Evolutionary conservation across 257 asterid species (phyloP), one percentile per base, ranked within the genome.

Genomic region (Nicotiana otophora): DNA sequence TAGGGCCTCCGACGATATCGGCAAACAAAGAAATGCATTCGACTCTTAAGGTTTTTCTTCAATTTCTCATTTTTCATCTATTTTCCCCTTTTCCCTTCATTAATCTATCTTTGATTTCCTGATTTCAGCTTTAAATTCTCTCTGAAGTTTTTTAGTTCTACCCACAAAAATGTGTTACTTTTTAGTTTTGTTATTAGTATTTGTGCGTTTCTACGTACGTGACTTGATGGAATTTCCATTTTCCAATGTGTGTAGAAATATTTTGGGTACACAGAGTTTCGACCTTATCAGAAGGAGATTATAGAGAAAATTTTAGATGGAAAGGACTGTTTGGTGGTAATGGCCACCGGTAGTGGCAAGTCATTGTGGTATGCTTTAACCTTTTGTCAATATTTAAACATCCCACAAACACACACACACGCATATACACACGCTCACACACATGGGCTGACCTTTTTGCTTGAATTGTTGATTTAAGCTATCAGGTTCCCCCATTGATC

Each of bases 331-430:
- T 80, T 95, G 81, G 97, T 92, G 77, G 94, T 95, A 42, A 94
- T 95, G 98, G 94, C 98, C 88, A 95, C 99, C 20, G 99, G 99
- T 34, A 95, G 97, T 84, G 99, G 99, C 87, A 95, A 95, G 80
- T 95, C 99, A 23, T 82, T 95, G 82, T 93, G 98, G 99, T 95
- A 89, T 55, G 36, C 81, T 81, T 65, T 67, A 79, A 34, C 20
- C 7, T 64, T 80, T 74, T 51, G 42, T 74, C 63, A 48, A 51
- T 74, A 48, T 74, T 51, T 48, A 74, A 8, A 8, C 20, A 48
- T 36, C 28, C 30, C 3, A 46, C 61, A 19, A 17, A 57, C 31
- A 61, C 48, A 39, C 48, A 39, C 48, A 39, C 46, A 39, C 42
- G 8, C 7, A 6, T 1, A 33, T 5, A 33, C 36, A 4, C 36